These are phyloP conservation scores for Neckera pumila DNA, from an alignment of 225 moss, liverwort and hornwort genomes.

Conservation along the genomic window DNA sequence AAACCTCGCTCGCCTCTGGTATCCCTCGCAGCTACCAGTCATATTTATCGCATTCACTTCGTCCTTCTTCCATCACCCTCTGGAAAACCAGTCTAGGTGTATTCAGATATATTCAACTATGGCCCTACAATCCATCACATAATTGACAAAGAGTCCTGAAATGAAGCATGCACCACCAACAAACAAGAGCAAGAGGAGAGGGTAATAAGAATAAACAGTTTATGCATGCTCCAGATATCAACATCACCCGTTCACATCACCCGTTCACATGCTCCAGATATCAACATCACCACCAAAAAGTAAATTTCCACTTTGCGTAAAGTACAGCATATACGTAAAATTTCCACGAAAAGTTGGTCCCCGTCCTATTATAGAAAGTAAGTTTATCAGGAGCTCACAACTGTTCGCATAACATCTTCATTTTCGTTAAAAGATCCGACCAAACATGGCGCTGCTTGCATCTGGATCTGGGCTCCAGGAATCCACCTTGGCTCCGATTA, in stretches of 20 bases:
- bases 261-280: background rate
- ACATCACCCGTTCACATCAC: background rate
- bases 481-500: background rate
- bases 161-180: background rate
- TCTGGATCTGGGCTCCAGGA: background rate
- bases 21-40: background rate
- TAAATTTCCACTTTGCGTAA: background rate
- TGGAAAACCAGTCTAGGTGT: background rate
- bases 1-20: background rate
- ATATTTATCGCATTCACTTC: background rate
- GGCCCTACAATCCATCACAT: background rate
- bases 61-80: slow-evolving; percentile 25
- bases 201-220: background rate
- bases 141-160: background rate
- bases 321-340: background rate
- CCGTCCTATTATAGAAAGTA: background rate
- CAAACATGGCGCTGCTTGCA: background rate
- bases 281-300: background rate
- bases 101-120: background rate
- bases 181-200: background rate
- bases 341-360: background rate
- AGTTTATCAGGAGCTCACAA: background rate
- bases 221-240: background rate
- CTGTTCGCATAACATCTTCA: background rate
- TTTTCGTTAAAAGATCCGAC: background rate